Percentiles rank a stretch among this genome's conserved stretches.
Conservation (phyloP, 768 basidiomycete genomes). For the Psilocybe subaeruginosa region DNA sequence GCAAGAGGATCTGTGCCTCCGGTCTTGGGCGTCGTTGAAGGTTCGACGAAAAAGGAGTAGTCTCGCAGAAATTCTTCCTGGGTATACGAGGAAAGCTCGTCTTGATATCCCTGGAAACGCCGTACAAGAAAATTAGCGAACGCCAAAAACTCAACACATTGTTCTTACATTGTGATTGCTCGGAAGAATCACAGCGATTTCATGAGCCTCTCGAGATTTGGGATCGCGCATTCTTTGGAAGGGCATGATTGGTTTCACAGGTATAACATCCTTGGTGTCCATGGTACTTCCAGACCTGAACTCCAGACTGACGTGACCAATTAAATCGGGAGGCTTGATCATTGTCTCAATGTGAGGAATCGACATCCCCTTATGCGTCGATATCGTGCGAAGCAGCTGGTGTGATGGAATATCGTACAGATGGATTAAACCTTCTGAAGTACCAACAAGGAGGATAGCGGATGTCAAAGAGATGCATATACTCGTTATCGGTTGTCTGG, state of each 20-base stretch:
- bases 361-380: conserved; percentile 64
- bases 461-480: conserved; percentile 79
- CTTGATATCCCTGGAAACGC: conserved; percentile 26
- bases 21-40: conserved; percentile 31
- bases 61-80: conserved; percentile 64
- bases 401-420: conserved; percentile 90
- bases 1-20: conserved; percentile 37
- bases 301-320: conserved; percentile 74
- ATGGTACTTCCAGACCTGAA: conserved; percentile 41
- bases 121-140: conserved; percentile 7
- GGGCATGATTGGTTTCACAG: conserved; percentile 64
- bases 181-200: conserved; percentile 66
- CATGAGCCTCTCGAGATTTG: conserved; percentile 70
- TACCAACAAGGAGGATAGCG: conserved; percentile 83
- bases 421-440: conserved; percentile 69
- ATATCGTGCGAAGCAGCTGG: conserved; percentile 83
- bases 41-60: conserved; percentile 65
- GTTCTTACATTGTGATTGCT: conserved; percentile 42
- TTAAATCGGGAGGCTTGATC: conserved; percentile 85
- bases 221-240: conserved; percentile 77
- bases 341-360: conserved; percentile 80
- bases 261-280: conserved; percentile 59
- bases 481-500: conserved; percentile 72
- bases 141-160: neutral
- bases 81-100: conserved; percentile 43